These are phyloP conservation scores for Pleurotus tuoliensis DNA, from an alignment of 768 basidiomycete species.

Conservation along the genomic window DNA sequence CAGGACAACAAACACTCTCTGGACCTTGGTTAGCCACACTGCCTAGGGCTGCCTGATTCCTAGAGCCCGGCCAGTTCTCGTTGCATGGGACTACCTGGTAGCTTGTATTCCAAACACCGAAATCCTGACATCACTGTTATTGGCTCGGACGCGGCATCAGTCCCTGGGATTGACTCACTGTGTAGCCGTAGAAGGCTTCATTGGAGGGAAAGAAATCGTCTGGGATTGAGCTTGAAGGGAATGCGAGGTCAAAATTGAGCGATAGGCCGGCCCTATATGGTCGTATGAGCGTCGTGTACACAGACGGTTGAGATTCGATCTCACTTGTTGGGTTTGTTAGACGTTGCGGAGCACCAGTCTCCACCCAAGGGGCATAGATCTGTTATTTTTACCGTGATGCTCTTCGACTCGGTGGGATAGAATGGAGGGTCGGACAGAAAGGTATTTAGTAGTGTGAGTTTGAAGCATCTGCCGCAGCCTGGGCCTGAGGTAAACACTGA, in stretches of 20 bases:
- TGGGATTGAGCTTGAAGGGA: slow-evolving; percentile 68
- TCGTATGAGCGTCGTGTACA: no score
- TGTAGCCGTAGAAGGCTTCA: slow-evolving; percentile 48
- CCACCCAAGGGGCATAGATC: slow-evolving; percentile 70
- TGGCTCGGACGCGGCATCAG: neutral
- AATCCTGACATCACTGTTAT: slow-evolving; percentile 46
- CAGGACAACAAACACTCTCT: slow-evolving; percentile 67
- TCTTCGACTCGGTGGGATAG: slow-evolving; percentile 55
- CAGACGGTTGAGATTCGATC: slow-evolving; percentile 18
- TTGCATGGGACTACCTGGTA: slow-evolving; percentile 65
- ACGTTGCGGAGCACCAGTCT: slow-evolving; percentile 68
- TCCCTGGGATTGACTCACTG: neutral
- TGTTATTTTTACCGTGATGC: slow-evolving; percentile 72
- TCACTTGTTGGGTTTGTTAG: slow-evolving; percentile 58
- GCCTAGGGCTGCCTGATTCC: slow-evolving; percentile 59
- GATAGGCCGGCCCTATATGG: slow-evolving; percentile 48
- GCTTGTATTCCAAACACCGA: slow-evolving; percentile 82
- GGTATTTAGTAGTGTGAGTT: slow-evolving; percentile 68
- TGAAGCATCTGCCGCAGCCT: slow-evolving; percentile 76
- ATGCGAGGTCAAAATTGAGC: slow-evolving; percentile 83
- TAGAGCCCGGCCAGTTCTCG: slow-evolving; percentile 59
- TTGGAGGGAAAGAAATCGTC: slow-evolving; percentile 74
- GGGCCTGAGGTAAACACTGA: slow-evolving; percentile 42
- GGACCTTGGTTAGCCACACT: slow-evolving; percentile 55
- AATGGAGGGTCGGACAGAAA: slow-evolving; percentile 66